Conservation (phyloP, 345 rosid species). For the Pugionium dolabratum region DNA sequence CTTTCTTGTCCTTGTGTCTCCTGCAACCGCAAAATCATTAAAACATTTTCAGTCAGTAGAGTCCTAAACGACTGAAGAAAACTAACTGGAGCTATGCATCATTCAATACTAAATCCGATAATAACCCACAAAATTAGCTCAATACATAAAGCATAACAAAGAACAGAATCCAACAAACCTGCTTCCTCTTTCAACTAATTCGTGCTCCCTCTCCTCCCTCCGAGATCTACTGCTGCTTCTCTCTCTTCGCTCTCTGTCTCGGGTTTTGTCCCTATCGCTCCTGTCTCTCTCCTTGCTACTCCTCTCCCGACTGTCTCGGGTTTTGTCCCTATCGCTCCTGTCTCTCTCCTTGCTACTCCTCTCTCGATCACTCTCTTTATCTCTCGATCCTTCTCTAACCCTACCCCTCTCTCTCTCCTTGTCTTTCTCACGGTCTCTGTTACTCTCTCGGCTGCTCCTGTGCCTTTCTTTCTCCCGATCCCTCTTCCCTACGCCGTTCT, state of each 20-base stretch:
- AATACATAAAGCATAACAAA: not conserved
- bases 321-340: conserved; percentile 40
- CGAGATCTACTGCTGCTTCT: conserved; percentile 48
- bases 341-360: conserved; percentile 48
- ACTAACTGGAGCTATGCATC: not conserved
- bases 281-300: conserved; percentile 47
- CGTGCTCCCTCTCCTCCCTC: conserved; percentile 48
- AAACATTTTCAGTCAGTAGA: not conserved
- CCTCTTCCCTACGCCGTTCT: conserved; percentile 47
- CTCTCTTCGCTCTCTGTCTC: conserved; percentile 47
- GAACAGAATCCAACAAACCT: conserved; percentile 24
- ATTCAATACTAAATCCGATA: not conserved
- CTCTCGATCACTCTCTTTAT: conserved; percentile 44
- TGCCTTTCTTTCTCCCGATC: conserved; percentile 57
- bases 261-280: conserved; percentile 37
- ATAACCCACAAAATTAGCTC: not conserved
- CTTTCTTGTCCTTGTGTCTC: conserved; percentile 82
- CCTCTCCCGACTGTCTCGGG: conserved; percentile 44
- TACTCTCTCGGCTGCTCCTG: conserved; percentile 49
- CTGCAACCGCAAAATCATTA: conserved; percentile 38
- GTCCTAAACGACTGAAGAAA: not conserved
- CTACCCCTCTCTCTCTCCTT: conserved; percentile 45
- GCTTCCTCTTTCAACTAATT: conserved; percentile 46
- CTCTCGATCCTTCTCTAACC: conserved; percentile 50
- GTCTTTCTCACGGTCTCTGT: conserved; percentile 38